A percentile compares a stretch with the other conserved stretches of the same genome.
Conservation (phyloP, 176 grass and related monocot genomes). For the Sorghum bicolor region Sorghum_bicolor_NCBIv3 NC_012877.2:31666501-31667000, state of each 20-base stretch:
- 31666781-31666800: constrained; percentile 69
- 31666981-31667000: constrained; percentile 72
- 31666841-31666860: constrained; percentile 92
- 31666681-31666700: constrained; percentile 70
- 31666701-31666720: constrained; percentile 57
- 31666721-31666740: constrained; percentile 57
- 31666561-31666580: constrained; percentile 47
- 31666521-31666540: constrained; percentile 73
- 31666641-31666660: constrained; percentile 73
- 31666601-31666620: constrained; percentile 83
- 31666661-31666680: constrained; percentile 75
- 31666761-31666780: constrained; percentile 50
- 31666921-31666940: constrained; percentile 87
- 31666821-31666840: constrained; percentile 90
- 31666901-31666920: constrained; percentile 76
- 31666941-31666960: constrained; percentile 85
- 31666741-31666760: constrained; percentile 72
- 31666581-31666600: constrained; percentile 77
- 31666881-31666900: constrained; percentile 81
- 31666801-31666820: constrained; percentile 76
- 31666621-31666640: constrained; percentile 91
- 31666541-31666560: constrained; percentile 75
- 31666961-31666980: constrained; percentile 68
- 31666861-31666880: constrained; percentile 83
- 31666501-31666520: constrained; percentile 83